Evolutionary conservation across 305 asterid genomes (phyloP), one percentile per base, ranked within the genome.

Genomic region (Fraxinus paxiana): DNA sequence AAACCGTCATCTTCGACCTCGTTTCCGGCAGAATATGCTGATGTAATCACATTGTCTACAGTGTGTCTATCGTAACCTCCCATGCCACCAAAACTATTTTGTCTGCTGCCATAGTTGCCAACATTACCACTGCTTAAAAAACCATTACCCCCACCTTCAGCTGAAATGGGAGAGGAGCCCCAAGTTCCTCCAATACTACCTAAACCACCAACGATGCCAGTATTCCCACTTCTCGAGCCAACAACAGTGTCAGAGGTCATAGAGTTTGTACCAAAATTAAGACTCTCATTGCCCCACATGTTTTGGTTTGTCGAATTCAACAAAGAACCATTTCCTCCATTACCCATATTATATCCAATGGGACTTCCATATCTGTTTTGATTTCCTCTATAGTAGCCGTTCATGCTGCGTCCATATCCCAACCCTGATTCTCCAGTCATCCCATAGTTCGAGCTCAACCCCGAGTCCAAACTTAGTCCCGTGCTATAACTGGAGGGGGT

Each of bases 151-250:
- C 88, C 90, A 43, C 87, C 90, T 51, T 51, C 9, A 5, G 63
- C 63, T 51, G 63, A 51, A 86, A 82, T 74, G n/a, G 88, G 87
- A 28, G 92, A 72, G 31, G 91, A 80, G 26, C 92, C 92, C 98
- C 98, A 90, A 35, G 88, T 88, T 46, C 89, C 94, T 59, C 96
- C 92, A 10, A 89, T 88, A 82, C 51, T 89, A 76, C 97, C 97
- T 78, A 91, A 79, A 78, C 82, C 87, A 65, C 92, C 88, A 2
- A 75, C 79, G 71, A 86, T 30, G 6, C 91, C 90, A 0, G 82
- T 22, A 81, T 80, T 88, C 67, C 92, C 90, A 72, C 38, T 84
- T 87, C 88, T 86, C 9, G 90, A 82, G 41, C 91, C 91, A 79
- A 56, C 69, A 71, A 89, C 86, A 30, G 82, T 87, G 78, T 82